These are phyloP conservation scores for Eucalyptus cloeziana DNA, from an alignment of 345 rosid genomes.

Conservation along the genomic window DNA sequence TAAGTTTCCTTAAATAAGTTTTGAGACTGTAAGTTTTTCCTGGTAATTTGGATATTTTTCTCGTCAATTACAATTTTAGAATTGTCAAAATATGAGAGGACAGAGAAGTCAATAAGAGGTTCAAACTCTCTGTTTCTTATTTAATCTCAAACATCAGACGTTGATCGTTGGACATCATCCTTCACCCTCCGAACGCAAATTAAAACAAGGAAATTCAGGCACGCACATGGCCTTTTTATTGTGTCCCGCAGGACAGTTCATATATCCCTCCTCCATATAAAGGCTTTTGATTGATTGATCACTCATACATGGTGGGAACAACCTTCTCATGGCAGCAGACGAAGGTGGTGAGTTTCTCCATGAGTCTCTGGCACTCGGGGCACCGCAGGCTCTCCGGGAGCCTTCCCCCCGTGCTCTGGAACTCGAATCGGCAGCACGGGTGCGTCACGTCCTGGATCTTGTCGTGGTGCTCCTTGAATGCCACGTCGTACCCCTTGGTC, in stretches of 20 bases:
- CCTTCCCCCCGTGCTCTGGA: conserved; percentile 39
- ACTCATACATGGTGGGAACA: background rate
- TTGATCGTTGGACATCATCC: background rate
- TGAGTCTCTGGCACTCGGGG: conserved; percentile 61
- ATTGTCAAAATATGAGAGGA: background rate
- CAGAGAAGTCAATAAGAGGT: background rate
- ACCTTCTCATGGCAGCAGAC: conserved; percentile 68
- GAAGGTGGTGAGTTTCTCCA: conserved; percentile 65
- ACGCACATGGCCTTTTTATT: background rate
- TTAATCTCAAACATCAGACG: background rate
- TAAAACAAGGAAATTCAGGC: background rate
- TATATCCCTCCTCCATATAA: background rate
- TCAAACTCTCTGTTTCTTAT: background rate
- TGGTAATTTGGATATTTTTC: too few relatives aligned
- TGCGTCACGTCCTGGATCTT: conserved; percentile 23
- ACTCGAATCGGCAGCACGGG: conserved; percentile 69
- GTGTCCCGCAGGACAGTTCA: background rate
- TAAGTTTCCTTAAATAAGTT: background rate
- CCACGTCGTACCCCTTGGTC: conserved; percentile 38
- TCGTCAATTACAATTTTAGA: too few relatives aligned
- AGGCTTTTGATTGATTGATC: background rate
- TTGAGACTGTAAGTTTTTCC: too few relatives aligned
- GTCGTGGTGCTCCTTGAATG: conserved; percentile 51
- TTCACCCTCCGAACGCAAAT: background rate
- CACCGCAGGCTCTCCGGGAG: conserved; percentile 61